Evolutionary conservation across 345 rosid species (phyloP).

Genomic region (Sisymbrium altissimum): DNA sequence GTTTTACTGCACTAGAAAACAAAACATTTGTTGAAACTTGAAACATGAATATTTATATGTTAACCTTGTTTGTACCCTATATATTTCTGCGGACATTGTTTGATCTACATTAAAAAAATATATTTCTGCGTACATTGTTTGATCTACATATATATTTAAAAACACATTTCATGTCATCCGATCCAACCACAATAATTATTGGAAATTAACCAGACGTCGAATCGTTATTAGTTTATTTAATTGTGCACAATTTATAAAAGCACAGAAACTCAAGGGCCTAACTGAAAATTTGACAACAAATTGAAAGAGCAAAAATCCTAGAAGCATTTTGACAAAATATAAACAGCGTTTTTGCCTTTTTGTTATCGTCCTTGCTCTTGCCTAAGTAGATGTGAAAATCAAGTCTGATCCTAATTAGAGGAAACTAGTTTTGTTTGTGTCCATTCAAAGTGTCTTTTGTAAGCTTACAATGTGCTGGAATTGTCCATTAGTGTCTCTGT

Average conservation of each 20-base stretch:
- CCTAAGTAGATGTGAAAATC: too few species aligned
- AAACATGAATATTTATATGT: too few species aligned
- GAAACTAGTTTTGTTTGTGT: neutral
- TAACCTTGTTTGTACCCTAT: neutral
- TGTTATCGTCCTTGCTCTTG: neutral
- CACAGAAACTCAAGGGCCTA: neutral
- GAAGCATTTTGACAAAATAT: neutral
- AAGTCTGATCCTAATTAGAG: too few species aligned
- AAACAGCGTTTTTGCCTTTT: neutral
- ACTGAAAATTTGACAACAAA: neutral
- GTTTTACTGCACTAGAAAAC: neutral
- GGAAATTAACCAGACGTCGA: neutral
- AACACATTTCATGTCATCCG: neutral
- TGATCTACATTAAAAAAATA: neutral
- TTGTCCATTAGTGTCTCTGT: neutral
- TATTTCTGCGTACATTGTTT: neutral
- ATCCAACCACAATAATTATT: neutral
- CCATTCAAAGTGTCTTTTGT: neutral
- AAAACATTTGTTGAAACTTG: slow-evolving; percentile 11
- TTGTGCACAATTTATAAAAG: neutral
- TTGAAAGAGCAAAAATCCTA: slow-evolving; percentile 18
- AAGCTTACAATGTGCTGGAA: neutral
- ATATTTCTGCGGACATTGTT: neutral
- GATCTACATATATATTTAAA: neutral
- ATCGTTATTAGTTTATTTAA: neutral